These are phyloP conservation scores for Verticillium longisporum DNA, from an alignment of 2,329 filamentous ascomycete genomes.

Conservation along the genomic window DNA sequence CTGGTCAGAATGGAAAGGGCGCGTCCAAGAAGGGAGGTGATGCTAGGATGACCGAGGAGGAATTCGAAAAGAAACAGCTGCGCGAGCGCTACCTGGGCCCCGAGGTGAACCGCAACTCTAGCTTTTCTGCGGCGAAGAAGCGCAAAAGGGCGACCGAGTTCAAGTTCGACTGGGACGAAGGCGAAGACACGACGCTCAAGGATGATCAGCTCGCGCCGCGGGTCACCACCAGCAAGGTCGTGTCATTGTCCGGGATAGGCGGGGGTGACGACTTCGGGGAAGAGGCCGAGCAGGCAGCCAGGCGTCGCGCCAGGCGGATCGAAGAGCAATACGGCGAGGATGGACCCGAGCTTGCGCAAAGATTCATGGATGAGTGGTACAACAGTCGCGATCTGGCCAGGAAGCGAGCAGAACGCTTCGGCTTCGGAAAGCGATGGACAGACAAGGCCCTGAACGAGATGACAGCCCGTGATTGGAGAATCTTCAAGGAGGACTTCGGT, in stretches of 20 bases:
- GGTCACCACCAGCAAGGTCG: constrained; percentile 16
- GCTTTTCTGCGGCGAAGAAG: constrained; percentile 94
- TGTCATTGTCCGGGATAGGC: constrained; percentile 35
- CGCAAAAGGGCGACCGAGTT: constrained; percentile 85
- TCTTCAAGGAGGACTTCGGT: constrained; percentile 99
- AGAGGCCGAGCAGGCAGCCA: constrained; percentile 46
- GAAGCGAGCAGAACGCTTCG: constrained; percentile 65
- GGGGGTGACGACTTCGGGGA: constrained; percentile 45
- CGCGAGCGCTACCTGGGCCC: constrained; percentile 86
- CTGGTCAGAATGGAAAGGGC: constrained; percentile 14
- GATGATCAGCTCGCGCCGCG: constrained; percentile 69
- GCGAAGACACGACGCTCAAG: constrained; percentile 82
- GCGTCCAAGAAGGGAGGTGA: constrained; percentile 26
- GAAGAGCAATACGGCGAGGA: constrained; percentile 69
- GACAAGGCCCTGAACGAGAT: constrained; percentile 90
- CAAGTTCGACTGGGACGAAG: constrained; percentile 96
- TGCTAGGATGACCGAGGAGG: constrained; percentile 31
- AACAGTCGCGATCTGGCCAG: constrained; percentile 54
- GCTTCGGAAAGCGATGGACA: constrained; percentile 89
- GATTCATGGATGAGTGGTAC: constrained; percentile 78
- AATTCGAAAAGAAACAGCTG: constrained; percentile 67
- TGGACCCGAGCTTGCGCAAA: constrained; percentile 67
- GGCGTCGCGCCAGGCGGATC: constrained; percentile 60
- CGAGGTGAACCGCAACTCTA: constrained; percentile 73
- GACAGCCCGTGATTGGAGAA: constrained; percentile 97